phyloP scores from a whole-genome alignment of 2,329 filamentous ascomycete genomes.

The Gyromitra esculenta region DNA sequence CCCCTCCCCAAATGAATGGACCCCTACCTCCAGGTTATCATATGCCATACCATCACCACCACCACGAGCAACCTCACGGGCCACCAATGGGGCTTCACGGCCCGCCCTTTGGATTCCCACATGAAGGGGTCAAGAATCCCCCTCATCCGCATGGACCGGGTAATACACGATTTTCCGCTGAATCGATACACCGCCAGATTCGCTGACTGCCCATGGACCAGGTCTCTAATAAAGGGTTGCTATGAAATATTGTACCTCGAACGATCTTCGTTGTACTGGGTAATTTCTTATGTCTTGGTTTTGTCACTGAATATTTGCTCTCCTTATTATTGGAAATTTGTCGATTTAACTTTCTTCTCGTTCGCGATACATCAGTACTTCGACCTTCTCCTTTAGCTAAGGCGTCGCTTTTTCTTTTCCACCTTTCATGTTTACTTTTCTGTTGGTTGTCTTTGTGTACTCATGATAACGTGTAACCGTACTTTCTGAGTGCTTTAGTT shows the following conservation, averaged over 20 bases:
- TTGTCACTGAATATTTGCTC: constrained; percentile 24
- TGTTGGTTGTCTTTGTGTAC: constrained; percentile 21
- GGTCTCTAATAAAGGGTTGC: constrained; percentile 35
- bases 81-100: constrained; percentile 49
- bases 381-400: constrained; percentile 32
- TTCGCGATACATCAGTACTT: constrained; percentile 23
- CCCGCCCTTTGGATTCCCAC: constrained; percentile 53
- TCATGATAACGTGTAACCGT: constrained; percentile 50
- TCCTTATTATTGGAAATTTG: constrained; percentile 29
- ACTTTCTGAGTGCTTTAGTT: constrained; percentile 47
- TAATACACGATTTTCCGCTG: constrained; percentile 50
- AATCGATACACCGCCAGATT: constrained; percentile 51
- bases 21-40: constrained; percentile 52
- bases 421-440: constrained; percentile 36
- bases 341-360: constrained; percentile 16
- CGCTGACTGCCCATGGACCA: constrained; percentile 43
- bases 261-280: constrained; percentile 36
- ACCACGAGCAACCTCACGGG: constrained; percentile 50
- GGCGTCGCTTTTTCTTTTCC: constrained; percentile 28
- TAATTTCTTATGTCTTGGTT: constrained; percentile 27
- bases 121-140: constrained; percentile 52
- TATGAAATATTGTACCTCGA: constrained; percentile 34
- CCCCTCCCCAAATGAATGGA: constrained; percentile 53
- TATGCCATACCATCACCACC: constrained; percentile 53
- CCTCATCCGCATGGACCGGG: constrained; percentile 53